Base-by-base conservation (phyloP, 352 stramenopile genomes). In the Globisporangium carolinianum region DNA sequence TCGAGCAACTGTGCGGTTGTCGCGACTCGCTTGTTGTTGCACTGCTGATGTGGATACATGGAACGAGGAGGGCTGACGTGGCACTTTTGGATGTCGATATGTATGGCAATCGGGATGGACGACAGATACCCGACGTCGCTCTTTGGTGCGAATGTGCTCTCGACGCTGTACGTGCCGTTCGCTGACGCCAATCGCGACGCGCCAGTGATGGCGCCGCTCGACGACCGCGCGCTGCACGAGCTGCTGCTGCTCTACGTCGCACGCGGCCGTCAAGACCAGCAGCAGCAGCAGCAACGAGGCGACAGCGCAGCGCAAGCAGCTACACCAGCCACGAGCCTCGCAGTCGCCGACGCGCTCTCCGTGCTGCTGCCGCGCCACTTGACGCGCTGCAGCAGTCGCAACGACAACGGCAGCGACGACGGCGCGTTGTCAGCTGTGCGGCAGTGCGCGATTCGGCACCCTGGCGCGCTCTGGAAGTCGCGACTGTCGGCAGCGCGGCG, bases 191-290 rank as follows among this genome's bases (percentile, higher is more conserved):
- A 37, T n/a, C 6, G 47, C 12, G 54, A 17, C n/a, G 60, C 42
- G 18, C 24, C 49, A 17, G 53, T 35, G 10, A 75, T 77, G 69
- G 9, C 52, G 2, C 18, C 63, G 48, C 61, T 79, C n/a, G 55
- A 61, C 42, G 42, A 65, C 12, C 36, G 48, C 38, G 50, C 51
- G 32, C 57, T 77, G 17, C 71, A 79, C 14, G 69, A 79, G 38
- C 66, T 79, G 10, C 52, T 79, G 39, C 56, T 79, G 36, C 35
- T 69, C 3, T 75, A 75, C 41, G 56, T 75, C 32, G 63, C 63
- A 41, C 63, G 71, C 1, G 68, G 57, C 58, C 53, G 50, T 7
- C 56, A 53, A 9, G 18, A 5, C 39, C 11, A 1, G 1, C 24
- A 24, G 24, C 24, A 24, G 24, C 24, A 24, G 24, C 24, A 24